Evolutionary conservation across 495 filamentous ascomycete species (phyloP).

Genomic region (Xylaria flabelliformis): DNA sequence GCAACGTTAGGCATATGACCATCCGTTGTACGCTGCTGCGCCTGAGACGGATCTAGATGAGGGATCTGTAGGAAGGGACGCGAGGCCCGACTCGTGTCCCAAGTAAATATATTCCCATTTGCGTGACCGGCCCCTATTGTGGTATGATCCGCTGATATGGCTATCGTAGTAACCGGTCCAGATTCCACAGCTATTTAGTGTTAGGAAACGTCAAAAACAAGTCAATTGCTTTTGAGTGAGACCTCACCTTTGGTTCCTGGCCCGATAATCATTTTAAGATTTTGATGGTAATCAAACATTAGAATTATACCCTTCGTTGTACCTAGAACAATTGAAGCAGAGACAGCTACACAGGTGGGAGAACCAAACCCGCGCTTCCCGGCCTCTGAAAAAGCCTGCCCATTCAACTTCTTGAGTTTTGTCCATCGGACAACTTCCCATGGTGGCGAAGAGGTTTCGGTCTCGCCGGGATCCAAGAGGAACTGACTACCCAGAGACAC

Average conservation of each 20-base stretch:
- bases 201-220: constrained; percentile 33
- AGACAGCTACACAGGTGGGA: constrained; percentile 88
- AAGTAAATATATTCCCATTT: constrained; percentile 92
- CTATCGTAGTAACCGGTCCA: constrained; percentile 84
- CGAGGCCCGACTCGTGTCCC: constrained; percentile 83
- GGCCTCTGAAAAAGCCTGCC: constrained; percentile 90
- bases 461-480: constrained; percentile 61
- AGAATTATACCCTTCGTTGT: constrained; percentile 93
- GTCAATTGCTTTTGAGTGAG: background rate
- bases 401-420: constrained; percentile 85
- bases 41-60: constrained; percentile 68
- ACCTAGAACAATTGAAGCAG: constrained; percentile 87
- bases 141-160: constrained; percentile 90
- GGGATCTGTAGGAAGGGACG: constrained; percentile 89
- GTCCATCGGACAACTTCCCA: constrained; percentile 99
- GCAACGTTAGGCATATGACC: constrained; percentile 80
- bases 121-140: constrained; percentile 90
- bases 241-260: constrained; percentile 86
- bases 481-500: constrained; percentile 70
- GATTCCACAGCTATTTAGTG: constrained; percentile 77
- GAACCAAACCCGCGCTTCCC: constrained; percentile 92
- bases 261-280: constrained; percentile 88
- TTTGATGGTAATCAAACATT: constrained; percentile 97
- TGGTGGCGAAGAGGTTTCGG: constrained; percentile 72
- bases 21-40: constrained; percentile 71